Conservation (phyloP, 768 basidiomycete genomes). For the Panellus pusillus region DNA sequence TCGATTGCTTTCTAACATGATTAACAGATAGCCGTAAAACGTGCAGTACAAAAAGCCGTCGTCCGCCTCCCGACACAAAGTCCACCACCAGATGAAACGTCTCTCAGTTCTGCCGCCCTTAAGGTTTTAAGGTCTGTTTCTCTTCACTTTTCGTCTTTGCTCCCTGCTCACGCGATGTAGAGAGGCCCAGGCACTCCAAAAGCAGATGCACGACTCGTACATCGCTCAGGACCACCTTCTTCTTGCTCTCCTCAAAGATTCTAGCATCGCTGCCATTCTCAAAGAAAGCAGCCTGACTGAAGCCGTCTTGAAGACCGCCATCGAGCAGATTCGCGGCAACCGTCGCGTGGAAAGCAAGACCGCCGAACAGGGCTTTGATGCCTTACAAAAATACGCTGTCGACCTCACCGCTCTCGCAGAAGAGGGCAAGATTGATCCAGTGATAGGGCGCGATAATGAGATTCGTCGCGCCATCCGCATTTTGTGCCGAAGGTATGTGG, state of each 20-base stretch:
- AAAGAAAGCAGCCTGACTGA: conserved; percentile 79
- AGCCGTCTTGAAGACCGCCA: conserved; percentile 69
- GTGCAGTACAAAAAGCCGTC: conserved; percentile 72
- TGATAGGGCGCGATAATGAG: conserved; percentile 91
- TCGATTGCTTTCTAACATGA: neutral
- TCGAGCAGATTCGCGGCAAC: conserved; percentile 80
- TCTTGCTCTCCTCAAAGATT: conserved; percentile 78
- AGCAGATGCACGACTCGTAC: conserved; percentile 86
- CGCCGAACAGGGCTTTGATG: conserved; percentile 93
- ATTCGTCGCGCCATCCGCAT: conserved; percentile 85
- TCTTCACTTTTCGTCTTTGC: too few species aligned
- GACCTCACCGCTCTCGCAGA: conserved; percentile 87
- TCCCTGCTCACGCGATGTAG: too few species aligned
- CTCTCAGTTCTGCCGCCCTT: conserved; percentile 54
- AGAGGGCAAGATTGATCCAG: conserved; percentile 91
- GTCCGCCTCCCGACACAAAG: conserved; percentile 81
- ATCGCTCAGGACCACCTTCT: conserved; percentile 93
- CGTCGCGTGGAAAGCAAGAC: conserved; percentile 80
- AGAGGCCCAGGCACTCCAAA: conserved; percentile 54
- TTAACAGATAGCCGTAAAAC: conserved; percentile 57
- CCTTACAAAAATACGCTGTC: conserved; percentile 83
- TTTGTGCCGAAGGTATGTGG: conserved; percentile 65
- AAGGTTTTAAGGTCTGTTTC: conserved; percentile 38
- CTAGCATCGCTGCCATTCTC: conserved; percentile 62
- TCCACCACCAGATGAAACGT: conserved; percentile 82